These are phyloP conservation scores for Diplocarpon mali DNA, from an alignment of 2,329 filamentous ascomycete species.

Conservation along the genomic window DNA sequence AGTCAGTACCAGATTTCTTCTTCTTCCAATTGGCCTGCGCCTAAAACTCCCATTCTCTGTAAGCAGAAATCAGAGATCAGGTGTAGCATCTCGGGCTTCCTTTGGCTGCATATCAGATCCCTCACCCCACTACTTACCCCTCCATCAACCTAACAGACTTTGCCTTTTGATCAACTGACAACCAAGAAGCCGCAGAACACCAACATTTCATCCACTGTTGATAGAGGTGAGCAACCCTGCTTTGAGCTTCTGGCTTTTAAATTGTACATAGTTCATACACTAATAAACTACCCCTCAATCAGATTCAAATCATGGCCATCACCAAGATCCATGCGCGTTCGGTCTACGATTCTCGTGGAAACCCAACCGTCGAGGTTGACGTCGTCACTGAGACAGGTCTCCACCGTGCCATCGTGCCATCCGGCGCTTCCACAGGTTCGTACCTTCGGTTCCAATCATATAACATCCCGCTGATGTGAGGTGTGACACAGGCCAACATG, in stretches of 20 bases:
- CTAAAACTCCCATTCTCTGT: no score
- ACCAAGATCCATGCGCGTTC: constrained; percentile 84
- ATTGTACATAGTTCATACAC: constrained; percentile 1
- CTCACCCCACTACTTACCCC: constrained; percentile 4
- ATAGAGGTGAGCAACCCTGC: no score
- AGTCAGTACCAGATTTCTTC: no score
- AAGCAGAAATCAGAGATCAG: constrained; percentile 2
- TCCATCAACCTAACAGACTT: neutral
- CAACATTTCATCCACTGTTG: neutral
- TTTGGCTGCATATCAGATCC: constrained; percentile 1
- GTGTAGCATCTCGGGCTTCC: neutral
- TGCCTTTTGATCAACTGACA: constrained; percentile 16
- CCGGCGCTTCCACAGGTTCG: constrained; percentile 87
- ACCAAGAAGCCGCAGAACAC: neutral
- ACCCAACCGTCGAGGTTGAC: constrained; percentile 98
- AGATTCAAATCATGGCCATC: constrained; percentile 64
- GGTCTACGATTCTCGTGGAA: constrained; percentile 97
- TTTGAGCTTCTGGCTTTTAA: neutral
- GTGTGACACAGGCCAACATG: constrained; percentile 58
- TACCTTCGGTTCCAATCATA: constrained; percentile 22
- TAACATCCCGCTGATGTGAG: constrained; percentile 15
- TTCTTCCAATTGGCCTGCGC: no score
- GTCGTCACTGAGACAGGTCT: constrained; percentile 92
- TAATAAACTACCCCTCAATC: constrained; percentile 13
- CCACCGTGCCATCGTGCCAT: constrained; percentile 95